These are phyloP conservation scores for Boletus subcaerulescens DNA, from an alignment of 768 basidiomycete species.

Conservation along the genomic window DNA sequence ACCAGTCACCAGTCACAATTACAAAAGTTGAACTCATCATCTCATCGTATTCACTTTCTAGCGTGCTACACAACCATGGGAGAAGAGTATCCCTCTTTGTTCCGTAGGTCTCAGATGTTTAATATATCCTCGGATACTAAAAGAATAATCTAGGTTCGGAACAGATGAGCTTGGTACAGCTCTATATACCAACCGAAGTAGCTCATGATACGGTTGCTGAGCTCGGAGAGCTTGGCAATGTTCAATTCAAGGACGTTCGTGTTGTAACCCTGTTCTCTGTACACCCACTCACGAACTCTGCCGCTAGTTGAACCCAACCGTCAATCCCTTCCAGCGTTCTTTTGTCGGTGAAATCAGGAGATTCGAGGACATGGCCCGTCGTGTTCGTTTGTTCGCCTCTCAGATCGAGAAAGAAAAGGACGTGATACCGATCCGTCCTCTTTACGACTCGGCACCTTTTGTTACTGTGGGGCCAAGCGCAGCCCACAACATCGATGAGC, in stretches of 20 bases:
- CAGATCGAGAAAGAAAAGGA: slow-evolving; percentile 89
- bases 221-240: slow-evolving; percentile 91
- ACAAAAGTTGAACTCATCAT: too few relatives aligned
- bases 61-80: slow-evolving; percentile 44
- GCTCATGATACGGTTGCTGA: slow-evolving; percentile 96
- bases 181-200: slow-evolving; percentile 95
- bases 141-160: slow-evolving; percentile 70
- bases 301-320: slow-evolving; percentile 81
- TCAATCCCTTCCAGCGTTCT: slow-evolving; percentile 97
- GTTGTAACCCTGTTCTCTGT: neutral
- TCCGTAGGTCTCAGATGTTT: slow-evolving; percentile 50
- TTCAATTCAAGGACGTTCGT: slow-evolving; percentile 96
- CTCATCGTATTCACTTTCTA: neutral
- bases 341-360: slow-evolving; percentile 95
- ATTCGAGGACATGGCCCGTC: slow-evolving; percentile 94
- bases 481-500: slow-evolving; percentile 90
- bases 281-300: slow-evolving; percentile 3
- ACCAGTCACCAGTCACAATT: too few relatives aligned
- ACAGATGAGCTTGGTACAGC: slow-evolving; percentile 96
- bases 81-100: slow-evolving; percentile 79
- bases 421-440: slow-evolving; percentile 75
- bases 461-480: slow-evolving; percentile 89
- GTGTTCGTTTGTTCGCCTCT: slow-evolving; percentile 82
- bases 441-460: slow-evolving; percentile 83
- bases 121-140: slow-evolving; percentile 1